Base-by-base conservation (phyloP, 1,284 basidiomycete species). In the Pterulicium gracile region DNA sequence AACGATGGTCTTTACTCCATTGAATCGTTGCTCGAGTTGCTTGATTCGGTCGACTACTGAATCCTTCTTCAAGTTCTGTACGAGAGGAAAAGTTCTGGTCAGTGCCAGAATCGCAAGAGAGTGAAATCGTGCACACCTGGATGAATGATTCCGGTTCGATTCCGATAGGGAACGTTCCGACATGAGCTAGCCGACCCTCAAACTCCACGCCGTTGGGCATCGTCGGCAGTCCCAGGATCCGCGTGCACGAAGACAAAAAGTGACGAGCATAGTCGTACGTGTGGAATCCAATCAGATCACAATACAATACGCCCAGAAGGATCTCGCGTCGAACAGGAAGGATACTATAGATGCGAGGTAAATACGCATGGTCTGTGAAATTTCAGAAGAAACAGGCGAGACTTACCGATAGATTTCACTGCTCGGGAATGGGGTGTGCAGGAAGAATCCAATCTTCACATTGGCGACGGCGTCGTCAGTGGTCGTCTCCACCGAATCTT, bases 191-290 rank as follows among this genome's bases (percentile, higher is more conserved):
- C 15, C 92, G 84, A 15, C 93, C 93, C 57, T 92, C 91, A 56
- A 96, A 95, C 58, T 96, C 91, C 56, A 97, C 88, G 45, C 95
- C 93, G 61, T 98, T 98, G 3, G 95, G 95, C 84, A 97, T 94
- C 1, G 95, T 97, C 3, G 92, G 85, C n/a, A 98, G 71, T 22
- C 87, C 88, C 18, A 98, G 81, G 54, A 98, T 95, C 43, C 96
- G 88, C 1, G 95, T 97, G 66, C 95, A 98, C 24, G 93, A 95
- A 1, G 94, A 97, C 35, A 99, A 73, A 77, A 99, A 99, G 66
- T 99, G 95, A 20, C 96, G 91, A 1, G 95, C 95, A 60, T 99
- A 99, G 67, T 98, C 96, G 65, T 97, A 99, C 1, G 96, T 99
- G 70, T 99, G 95, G 78, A 98, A 99, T 43, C 93, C 93, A 55